Conservation (phyloP, 2,329 filamentous ascomycete species). For the Claviceps digitariae region DNA sequence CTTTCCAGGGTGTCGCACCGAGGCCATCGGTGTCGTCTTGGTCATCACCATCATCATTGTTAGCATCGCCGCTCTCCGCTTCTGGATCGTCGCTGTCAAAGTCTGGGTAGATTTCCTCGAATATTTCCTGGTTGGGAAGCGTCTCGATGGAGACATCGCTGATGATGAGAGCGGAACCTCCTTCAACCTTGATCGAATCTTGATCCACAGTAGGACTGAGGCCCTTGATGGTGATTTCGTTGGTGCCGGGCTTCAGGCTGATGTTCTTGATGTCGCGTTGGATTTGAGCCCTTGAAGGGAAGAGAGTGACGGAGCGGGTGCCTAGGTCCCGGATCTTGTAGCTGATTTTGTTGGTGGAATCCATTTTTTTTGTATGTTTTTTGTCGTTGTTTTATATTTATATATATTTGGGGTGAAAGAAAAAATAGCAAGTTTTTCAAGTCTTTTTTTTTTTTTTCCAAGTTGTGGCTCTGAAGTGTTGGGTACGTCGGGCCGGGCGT, state of each 20-base stretch:
- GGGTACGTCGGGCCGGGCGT: too few species aligned
- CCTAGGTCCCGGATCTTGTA: slow-evolving; percentile 42
- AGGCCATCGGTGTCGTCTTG: slow-evolving; percentile 10
- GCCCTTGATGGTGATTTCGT: slow-evolving; percentile 43
- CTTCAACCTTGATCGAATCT: slow-evolving; percentile 48
- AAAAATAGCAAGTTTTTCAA: too few species aligned
- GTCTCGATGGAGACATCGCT: slow-evolving; percentile 47
- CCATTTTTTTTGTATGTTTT: slow-evolving; percentile 17
- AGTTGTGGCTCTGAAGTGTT: too few species aligned
- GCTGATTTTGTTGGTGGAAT: slow-evolving; percentile 28
- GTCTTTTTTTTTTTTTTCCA: too few species aligned
- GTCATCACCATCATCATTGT: slow-evolving; percentile 4
- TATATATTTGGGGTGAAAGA: too few species aligned
- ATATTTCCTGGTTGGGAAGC: slow-evolving; percentile 35
- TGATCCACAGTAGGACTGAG: slow-evolving; percentile 42
- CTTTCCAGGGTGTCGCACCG: slow-evolving; percentile 10
- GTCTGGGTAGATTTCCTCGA: slow-evolving; percentile 36
- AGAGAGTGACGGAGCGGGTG: slow-evolving; percentile 50
- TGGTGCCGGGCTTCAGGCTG: slow-evolving; percentile 32
- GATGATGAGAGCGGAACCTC: slow-evolving; percentile 40
- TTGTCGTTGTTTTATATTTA: neutral
- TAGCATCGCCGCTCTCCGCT: neutral
- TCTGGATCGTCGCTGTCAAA: slow-evolving; percentile 13
- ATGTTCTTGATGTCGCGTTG: slow-evolving; percentile 45
- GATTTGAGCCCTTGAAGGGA: slow-evolving; percentile 46